Percentiles rank a stretch among this genome's conserved stretches.
Conservation (phyloP, 768 basidiomycete species). For the Imleria badia region DNA sequence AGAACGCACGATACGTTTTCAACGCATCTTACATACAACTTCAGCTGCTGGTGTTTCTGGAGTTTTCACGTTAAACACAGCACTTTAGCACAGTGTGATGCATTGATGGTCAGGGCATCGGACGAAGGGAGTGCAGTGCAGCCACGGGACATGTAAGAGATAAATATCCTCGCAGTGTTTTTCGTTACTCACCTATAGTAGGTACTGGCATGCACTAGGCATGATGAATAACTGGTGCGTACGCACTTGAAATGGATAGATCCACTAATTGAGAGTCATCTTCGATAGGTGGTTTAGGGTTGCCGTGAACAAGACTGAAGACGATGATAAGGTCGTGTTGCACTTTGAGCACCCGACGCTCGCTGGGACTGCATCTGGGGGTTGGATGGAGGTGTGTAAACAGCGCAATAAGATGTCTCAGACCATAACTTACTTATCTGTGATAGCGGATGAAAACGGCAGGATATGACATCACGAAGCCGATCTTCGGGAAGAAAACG, state of each 20-base stretch:
- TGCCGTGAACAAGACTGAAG: conserved; percentile 39
- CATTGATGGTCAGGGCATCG: conserved; percentile 51
- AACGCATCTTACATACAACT: not conserved
- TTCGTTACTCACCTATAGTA: conserved; percentile 11
- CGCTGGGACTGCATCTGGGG: conserved; percentile 45
- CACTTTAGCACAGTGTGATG: conserved; percentile 34
- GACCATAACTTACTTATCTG: not conserved
- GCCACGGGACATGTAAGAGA: conserved; percentile 49
- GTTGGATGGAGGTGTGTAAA: conserved; percentile 56
- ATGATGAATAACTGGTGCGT: conserved; percentile 56
- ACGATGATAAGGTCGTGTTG: conserved; percentile 28
- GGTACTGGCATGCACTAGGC: conserved; percentile 52
- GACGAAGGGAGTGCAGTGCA: conserved; percentile 53
- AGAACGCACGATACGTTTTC: not conserved
- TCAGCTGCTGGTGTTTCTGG: conserved; percentile 63
- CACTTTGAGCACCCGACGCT: conserved; percentile 61
- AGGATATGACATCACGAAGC: conserved; percentile 44
- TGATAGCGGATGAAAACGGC: conserved; percentile 43
- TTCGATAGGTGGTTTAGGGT: conserved; percentile 55
- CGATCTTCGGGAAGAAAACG: conserved; percentile 31
- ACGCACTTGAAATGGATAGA: not conserved
- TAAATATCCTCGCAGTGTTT: not conserved
- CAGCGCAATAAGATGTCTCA: not conserved
- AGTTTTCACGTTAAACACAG: conserved; percentile 36
- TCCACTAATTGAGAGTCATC: not conserved